phyloP scores from a whole-genome alignment of 306 rosid genomes.

The Medicago lupulina region DNA sequence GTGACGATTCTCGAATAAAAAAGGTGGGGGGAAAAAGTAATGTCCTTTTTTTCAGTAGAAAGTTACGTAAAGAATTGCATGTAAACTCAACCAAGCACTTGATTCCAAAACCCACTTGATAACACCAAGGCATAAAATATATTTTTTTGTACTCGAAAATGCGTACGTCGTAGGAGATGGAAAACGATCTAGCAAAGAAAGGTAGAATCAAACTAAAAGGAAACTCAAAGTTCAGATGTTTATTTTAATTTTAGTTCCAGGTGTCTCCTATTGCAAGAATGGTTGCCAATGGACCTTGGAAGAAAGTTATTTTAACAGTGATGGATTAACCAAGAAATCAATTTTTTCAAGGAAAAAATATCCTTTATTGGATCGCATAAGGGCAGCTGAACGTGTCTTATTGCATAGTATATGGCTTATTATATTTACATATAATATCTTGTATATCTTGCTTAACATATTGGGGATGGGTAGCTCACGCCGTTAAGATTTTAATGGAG shows the following conservation, averaged over 20 bases:
- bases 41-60: conserved; percentile 55
- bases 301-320: not conserved
- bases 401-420: not conserved
- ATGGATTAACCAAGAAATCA: too few relatives aligned
- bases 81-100: conserved; percentile 53
- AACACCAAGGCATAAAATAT: conserved; percentile 23
- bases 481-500: too few relatives aligned
- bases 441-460: too few relatives aligned
- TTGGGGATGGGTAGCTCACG: too few relatives aligned
- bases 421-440: not conserved
- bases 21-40: not conserved
- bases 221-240: conserved; percentile 36
- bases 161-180: conserved; percentile 42
- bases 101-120: conserved; percentile 58
- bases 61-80: conserved; percentile 74
- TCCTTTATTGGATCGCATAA: too few relatives aligned
- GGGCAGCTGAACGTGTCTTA: not conserved
- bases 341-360: too few relatives aligned
- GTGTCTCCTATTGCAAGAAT: conserved; percentile 7
- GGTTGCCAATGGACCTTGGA: conserved; percentile 18
- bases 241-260: conserved; percentile 20
- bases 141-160: not conserved
- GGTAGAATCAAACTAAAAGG: conserved; percentile 60
- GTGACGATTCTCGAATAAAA: conserved; percentile 1
- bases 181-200: conserved; percentile 57